These are phyloP conservation scores for Colletotrichum musicola DNA, from an alignment of 2,329 filamentous ascomycete species.

Conservation along the genomic window DNA sequence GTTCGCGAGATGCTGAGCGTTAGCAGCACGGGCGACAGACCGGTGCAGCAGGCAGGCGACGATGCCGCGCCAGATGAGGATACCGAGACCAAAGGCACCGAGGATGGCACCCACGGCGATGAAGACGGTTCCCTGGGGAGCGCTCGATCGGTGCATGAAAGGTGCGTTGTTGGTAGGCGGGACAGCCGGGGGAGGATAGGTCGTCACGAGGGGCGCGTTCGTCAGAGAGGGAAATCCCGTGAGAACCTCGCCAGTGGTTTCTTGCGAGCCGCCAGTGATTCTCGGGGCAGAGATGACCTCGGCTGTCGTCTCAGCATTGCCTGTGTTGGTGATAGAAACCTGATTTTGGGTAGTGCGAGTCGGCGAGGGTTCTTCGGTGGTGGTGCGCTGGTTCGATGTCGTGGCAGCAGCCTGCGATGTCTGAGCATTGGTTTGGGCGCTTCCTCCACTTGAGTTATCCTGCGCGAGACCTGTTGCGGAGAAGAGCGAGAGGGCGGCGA, in stretches of 20 bases:
- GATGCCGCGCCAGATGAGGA: constrained; percentile 88
- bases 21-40: constrained; percentile 87
- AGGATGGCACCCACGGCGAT: constrained; percentile 92
- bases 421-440: constrained; percentile 6
- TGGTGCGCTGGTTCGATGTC: constrained; percentile 28
- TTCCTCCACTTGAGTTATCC: constrained; percentile 37
- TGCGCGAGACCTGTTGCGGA: constrained; percentile 51
- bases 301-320: constrained; percentile 35
- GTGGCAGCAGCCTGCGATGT: constrained; percentile 30
- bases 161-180: constrained; percentile 88
- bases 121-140: constrained; percentile 95
- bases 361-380: constrained; percentile 28
- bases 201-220: constrained; percentile 55
- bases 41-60: constrained; percentile 93
- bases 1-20: constrained; percentile 77
- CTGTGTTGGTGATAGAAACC: constrained; percentile 43
- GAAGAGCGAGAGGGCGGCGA: constrained; percentile 62
- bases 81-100: constrained; percentile 83
- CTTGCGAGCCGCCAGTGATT: constrained; percentile 41
- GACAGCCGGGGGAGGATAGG: constrained; percentile 79
- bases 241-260: constrained; percentile 42
- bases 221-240: constrained; percentile 59
- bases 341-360: constrained; percentile 35
- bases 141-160: constrained; percentile 88
- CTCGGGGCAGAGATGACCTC: constrained; percentile 34